Base-by-base conservation (phyloP, 2,329 filamentous ascomycete genomes). In the Cladophialophora immunda region DNA sequence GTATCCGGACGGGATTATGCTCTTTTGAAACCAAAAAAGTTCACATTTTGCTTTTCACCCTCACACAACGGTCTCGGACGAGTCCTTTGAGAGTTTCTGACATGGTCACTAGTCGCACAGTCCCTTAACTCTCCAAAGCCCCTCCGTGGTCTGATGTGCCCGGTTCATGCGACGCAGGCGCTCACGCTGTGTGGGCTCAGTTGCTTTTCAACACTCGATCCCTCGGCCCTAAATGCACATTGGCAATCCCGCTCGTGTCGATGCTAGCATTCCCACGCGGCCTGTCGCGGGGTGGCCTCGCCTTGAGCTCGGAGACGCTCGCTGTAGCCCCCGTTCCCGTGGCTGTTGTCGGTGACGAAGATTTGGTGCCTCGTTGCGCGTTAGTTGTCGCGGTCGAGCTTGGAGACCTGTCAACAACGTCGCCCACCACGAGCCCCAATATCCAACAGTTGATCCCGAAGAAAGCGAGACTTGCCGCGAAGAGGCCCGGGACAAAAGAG, bases 371-470 rank as follows among this genome's bases (percentile, higher is more conserved):
- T 59, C 3, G 6, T n/a, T 52, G 17, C 50, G 30, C 9, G 38
- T 2, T 38, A 17, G 32, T 7, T 29, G 15, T 8, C 30, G 17
- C 13, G 47, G 17, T 32, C 13, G 45, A 38, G 11, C 13, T 27
- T 13, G 15, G 11, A 2, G 32, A 50, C 47, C 47, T 65, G 11
- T 55, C 34, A 22, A 62, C 61, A 13, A 66, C 65, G 78, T 98
- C 95, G 1, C 77, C 76, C 6, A 97, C 85, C 52, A 98, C 89
- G 55, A 96, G 82, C 0, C 92, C 92, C 45, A 99, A 77, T 62
- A 98, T 92, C 89, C 92, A 96, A 72, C 89, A 90, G 77, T 99
- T 98, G 17, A 93, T 86, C 1, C 88, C 77, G 76, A 97, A 98
- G 81, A 99, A 98, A 0, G 81, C 80, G 15, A 97, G 78, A 0